Conservation (phyloP, 2,329 filamentous ascomycete species). For the Neoascochyta sp. region DNA sequence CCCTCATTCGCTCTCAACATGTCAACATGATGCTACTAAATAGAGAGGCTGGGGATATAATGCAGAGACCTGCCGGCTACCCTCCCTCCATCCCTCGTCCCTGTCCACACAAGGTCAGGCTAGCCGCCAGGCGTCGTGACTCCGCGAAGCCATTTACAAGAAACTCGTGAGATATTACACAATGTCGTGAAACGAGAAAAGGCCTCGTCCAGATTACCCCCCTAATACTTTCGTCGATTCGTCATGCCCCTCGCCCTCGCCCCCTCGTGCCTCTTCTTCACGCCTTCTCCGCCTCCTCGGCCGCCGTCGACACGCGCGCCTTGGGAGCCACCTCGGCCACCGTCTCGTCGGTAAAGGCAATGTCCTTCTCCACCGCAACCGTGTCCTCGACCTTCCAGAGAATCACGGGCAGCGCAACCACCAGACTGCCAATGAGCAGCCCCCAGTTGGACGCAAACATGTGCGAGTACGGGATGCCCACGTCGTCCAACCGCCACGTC, state of each 20-base stretch:
- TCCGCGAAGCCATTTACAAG: constrained; percentile 23
- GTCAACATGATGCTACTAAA: constrained; percentile 12
- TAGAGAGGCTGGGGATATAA: constrained; percentile 14
- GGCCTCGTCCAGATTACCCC: constrained; percentile 9
- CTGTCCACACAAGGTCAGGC: constrained; percentile 12
- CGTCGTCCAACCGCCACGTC: constrained; percentile 66
- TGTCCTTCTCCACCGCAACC: constrained; percentile 75
- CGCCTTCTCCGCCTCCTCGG: constrained; percentile 27
- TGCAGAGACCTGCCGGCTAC: constrained; percentile 22
- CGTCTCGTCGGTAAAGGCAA: constrained; percentile 82
- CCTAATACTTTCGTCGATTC: constrained; percentile 8
- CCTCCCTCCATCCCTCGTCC: no score
- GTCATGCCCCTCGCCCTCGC: no score
- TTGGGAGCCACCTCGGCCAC: constrained; percentile 60
- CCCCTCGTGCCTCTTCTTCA: no score
- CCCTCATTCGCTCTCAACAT: no score
- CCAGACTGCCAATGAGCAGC: constrained; percentile 66
- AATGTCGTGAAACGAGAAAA: constrained; percentile 8
- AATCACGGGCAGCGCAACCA: constrained; percentile 77
- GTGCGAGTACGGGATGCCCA: constrained; percentile 59
- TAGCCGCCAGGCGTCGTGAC: constrained; percentile 13
- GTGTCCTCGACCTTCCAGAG: constrained; percentile 75
- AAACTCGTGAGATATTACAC: constrained; percentile 20
- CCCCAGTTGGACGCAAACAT: constrained; percentile 76
- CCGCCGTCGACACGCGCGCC: constrained; percentile 11